phyloP scores from a whole-genome alignment of 768 basidiomycete genomes.

The Tremella yokohamensis region DNA sequence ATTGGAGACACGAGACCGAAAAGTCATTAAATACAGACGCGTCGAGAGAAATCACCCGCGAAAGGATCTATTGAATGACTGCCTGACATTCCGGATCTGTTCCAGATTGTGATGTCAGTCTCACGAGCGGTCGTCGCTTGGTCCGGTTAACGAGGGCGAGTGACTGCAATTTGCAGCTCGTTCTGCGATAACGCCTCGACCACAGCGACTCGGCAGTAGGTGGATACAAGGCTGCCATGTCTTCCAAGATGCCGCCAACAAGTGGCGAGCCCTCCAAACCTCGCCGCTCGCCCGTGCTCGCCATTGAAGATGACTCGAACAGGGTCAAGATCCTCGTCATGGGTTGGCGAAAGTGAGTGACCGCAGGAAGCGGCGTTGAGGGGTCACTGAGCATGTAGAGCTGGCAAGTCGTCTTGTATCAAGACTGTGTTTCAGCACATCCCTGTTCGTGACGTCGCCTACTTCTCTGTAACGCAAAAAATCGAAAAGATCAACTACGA shows the following conservation, averaged over 20 bases:
- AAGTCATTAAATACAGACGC: no score
- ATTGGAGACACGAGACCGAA: no score
- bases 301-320: constrained; percentile 19
- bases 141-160: no score
- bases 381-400: constrained; percentile 55
- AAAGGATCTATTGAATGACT: no score
- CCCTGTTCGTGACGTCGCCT: constrained; percentile 79
- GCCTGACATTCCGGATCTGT: no score
- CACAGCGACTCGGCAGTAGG: no score
- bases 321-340: constrained; percentile 45
- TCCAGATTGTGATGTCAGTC: no score
- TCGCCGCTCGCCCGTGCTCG: constrained; percentile 1
- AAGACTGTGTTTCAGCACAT: constrained; percentile 87
- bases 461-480: constrained; percentile 79
- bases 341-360: constrained; percentile 45
- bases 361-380: neutral
- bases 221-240: no score
- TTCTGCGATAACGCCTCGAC: no score
- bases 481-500: constrained; percentile 71
- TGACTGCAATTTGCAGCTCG: no score
- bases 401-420: constrained; percentile 86
- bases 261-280: constrained; percentile 34
- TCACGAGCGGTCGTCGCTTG: no score
- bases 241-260: neutral
- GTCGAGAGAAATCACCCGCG: no score